Conservation (phyloP, 495 filamentous ascomycete genomes). For the Lasiosphaeria miniovina region DNA sequence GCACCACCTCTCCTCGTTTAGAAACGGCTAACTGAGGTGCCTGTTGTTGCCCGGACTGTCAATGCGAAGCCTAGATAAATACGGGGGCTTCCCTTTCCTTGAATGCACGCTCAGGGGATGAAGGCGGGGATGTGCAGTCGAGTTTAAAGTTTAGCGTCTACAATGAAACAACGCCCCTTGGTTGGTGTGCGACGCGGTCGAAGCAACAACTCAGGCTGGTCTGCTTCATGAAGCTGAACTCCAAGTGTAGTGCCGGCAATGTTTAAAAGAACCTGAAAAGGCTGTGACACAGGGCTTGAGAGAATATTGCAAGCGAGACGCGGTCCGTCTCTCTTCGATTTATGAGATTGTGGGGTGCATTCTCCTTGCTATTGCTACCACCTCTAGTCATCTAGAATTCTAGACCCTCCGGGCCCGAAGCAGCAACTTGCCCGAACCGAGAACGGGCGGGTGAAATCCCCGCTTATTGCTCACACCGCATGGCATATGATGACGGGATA, state of each 20-base stretch:
- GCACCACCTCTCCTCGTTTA: no score
- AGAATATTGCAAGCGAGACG: conserved; percentile 1
- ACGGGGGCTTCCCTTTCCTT: no score
- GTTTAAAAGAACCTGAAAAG: not conserved
- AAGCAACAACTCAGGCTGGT: not conserved
- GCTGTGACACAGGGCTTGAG: not conserved
- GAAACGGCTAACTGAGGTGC: no score
- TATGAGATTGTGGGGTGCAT: conserved; percentile 7
- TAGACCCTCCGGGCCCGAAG: not conserved
- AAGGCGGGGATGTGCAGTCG: no score
- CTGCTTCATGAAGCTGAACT: not conserved
- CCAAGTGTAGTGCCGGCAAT: not conserved
- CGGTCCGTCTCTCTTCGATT: not conserved
- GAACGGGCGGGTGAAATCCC: not conserved
- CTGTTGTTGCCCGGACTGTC: no score
- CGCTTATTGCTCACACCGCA: not conserved
- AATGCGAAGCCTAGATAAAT: no score
- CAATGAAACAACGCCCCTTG: no score
- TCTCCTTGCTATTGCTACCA: not conserved
- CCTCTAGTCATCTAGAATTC: not conserved
- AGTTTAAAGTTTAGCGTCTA: no score
- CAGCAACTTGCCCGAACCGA: not conserved
- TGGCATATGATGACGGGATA: not conserved
- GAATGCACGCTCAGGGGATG: no score
- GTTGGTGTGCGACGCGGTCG: not conserved